Evolutionary conservation across 768 basidiomycete genomes (phyloP), one percentile per base, ranked within the genome.

Genomic region (Amyloporia xantha): DNA sequence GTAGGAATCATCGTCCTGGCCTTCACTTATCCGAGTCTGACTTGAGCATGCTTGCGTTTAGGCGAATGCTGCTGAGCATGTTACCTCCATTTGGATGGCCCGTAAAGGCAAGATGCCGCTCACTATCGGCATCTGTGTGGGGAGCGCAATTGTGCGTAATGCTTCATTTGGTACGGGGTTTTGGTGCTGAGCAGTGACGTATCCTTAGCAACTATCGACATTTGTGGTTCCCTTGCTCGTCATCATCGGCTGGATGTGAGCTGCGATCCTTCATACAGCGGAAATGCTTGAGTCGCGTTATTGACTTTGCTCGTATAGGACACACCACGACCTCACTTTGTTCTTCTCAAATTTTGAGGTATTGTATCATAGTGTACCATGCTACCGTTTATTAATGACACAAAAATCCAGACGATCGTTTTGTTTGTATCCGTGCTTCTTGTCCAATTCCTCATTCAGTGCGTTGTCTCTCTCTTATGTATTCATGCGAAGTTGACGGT

Each of bases 331-430:
- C 45, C 67, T 90, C 44, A 89, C 87, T 0, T 71, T 94, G 23
- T 90, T 84, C 73, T 94, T 95, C 56, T 79, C 78, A 39, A 80
- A 91, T 65, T 91, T 92, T 61, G 89, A 93, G 78, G 85, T 84
- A 49, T n/a, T n/a, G n/a, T n/a, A n/a, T n/a, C n/a, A n/a, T n/a
- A n/a, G n/a, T n/a, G n/a, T n/a, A n/a, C n/a, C n/a, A n/a, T n/a
- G n/a, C n/a, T n/a, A n/a, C n/a, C n/a, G n/a, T n/a, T n/a, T n/a
- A n/a, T n/a, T n/a, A n/a, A 36, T 49, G 21, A 44, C 28, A 20
- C 28, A 40, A 21, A 44, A 17, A 25, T 19, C 4, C 60, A 86
- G 81, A 96, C 93, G 4, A 79, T 93, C 51, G 69, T 79, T 24
- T 74, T 95, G 50, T 94, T 94, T 64, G 85, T 88, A 12, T 90